phyloP scores from a whole-genome alignment of 305 asterid species.

The Ajuga reptans region DNA sequence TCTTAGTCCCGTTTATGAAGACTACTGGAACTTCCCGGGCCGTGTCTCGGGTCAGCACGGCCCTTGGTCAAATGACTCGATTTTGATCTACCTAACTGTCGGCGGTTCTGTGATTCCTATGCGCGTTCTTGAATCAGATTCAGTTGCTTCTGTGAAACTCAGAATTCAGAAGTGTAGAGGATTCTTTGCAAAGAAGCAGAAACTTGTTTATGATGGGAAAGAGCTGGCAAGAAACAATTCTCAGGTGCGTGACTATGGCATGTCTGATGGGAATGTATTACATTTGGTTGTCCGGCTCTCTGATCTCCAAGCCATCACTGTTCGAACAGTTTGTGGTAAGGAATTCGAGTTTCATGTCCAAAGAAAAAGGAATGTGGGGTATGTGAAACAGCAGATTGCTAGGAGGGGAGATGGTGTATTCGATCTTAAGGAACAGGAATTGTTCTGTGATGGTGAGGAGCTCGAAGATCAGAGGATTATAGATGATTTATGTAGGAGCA shows the following conservation, averaged over 20 bases:
- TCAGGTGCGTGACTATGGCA: conserved; percentile 54
- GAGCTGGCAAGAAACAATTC: conserved; percentile 57
- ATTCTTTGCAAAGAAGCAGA: conserved; percentile 57
- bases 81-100: conserved; percentile 52
- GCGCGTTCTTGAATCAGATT: conserved; percentile 61
- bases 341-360: conserved; percentile 58
- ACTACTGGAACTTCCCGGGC: conserved; percentile 46
- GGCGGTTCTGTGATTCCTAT: conserved; percentile 60
- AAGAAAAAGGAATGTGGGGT: conserved; percentile 51
- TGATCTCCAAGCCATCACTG: conserved; percentile 67
- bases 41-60: conserved; percentile 30
- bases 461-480: conserved; percentile 66
- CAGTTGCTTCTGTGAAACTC: conserved; percentile 70
- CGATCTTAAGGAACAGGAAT: conserved; percentile 45
- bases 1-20: conserved; percentile 51
- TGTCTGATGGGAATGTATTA: conserved; percentile 52
- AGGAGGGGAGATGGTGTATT: conserved; percentile 35
- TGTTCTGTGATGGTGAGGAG: conserved; percentile 58
- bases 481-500: conserved; percentile 50
- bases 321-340: conserved; percentile 57
- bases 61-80: conserved; percentile 44
- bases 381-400: conserved; percentile 60
- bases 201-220: conserved; percentile 63
- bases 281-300: conserved; percentile 58
- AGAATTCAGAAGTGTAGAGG: conserved; percentile 57